phyloP scores from a whole-genome alignment of 2,329 filamentous ascomycete genomes.

The Exophiala oligosperma region DNA sequence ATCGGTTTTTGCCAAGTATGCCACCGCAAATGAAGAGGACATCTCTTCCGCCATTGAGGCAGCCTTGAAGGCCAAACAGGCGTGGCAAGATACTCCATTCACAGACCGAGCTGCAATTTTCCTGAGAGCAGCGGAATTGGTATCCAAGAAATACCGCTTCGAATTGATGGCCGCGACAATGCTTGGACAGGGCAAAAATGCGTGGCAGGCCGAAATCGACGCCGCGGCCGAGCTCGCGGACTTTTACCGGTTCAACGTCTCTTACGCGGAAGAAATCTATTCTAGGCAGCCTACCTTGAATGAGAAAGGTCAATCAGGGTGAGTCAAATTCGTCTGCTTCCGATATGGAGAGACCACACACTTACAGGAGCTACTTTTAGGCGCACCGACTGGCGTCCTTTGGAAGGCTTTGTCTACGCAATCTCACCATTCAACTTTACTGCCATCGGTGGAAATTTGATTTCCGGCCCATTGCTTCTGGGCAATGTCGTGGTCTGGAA shows the following conservation, averaged over 20 bases:
- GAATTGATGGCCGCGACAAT: constrained; percentile 96
- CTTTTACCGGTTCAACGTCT: constrained; percentile 91
- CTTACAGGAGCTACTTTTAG: constrained; percentile 34
- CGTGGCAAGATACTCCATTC: constrained; percentile 86
- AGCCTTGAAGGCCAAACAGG: constrained; percentile 53
- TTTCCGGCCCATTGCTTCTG: constrained; percentile 75
- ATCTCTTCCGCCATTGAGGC: constrained; percentile 34
- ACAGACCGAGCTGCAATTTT: constrained; percentile 90
- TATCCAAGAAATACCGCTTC: constrained; percentile 90
- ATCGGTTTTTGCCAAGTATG: constrained; percentile 39
- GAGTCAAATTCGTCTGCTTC: constrained; percentile 30
- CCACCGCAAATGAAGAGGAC: constrained; percentile 35
- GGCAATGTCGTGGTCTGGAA: constrained; percentile 93
- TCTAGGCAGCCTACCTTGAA: constrained; percentile 83
- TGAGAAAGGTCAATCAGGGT: constrained; percentile 76
- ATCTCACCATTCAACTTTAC: constrained; percentile 92
- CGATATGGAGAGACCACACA: too few species aligned
- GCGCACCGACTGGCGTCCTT: constrained; percentile 69
- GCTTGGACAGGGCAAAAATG: constrained; percentile 96
- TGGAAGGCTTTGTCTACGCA: constrained; percentile 89
- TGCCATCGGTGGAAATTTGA: constrained; percentile 82
- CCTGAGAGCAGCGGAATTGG: constrained; percentile 90
- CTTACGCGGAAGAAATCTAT: constrained; percentile 90
- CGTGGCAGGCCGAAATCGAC: constrained; percentile 99
- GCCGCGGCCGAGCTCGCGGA: constrained; percentile 88